Evolutionary conservation across 2,329 filamentous ascomycete species (phyloP), one percentile per base, ranked within the genome.

Genomic region (Cladosporium austrohemisphaericum): DNA sequence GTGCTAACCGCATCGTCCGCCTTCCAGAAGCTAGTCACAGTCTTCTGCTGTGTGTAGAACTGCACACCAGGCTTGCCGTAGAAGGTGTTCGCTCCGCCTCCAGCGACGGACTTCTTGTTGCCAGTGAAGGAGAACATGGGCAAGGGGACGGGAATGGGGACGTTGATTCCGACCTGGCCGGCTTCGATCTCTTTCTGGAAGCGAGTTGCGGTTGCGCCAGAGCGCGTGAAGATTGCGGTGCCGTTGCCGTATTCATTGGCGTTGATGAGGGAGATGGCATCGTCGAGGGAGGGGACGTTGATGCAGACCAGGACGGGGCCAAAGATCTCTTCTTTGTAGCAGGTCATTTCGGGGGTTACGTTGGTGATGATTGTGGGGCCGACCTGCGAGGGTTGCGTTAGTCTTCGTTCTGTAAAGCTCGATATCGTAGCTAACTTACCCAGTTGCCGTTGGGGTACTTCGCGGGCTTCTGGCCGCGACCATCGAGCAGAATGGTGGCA

Each of bases 21-120:
- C 64, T 83, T 82, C 93, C 93, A 98, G 67, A 94, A 73, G 58
- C 88, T 85, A 46, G 93, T 98, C 41, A 98, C 93, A 2, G 93
- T 98, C 86, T 98, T 97, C 65, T 87, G 80, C 74, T 97, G 93
- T 3, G 93, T 98, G 71, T 95, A 97, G 68, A 98, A 98, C 66
- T 87, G 84, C 66, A 98, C 72, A 19, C 92, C 93, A 1, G 90
- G 88, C 71, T 88, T 86, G 58, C 93, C 93, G 71, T 98, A 98
- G 68, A 98, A 97, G 13, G 90, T 95, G 73, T 81, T 95, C 29
- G 88, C 86, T 53, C 93, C 92, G 45, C 91, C 91, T 48, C 92
- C 93, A 1, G 93, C 93, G 50, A 97, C 78, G 63, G 84, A 89
- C 78, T 86, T 91, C 84, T 98, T 80, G 67, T 84, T 84, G 14